Evolutionary conservation across 805 yeast genomes (phyloP), one percentile per base, ranked within the genome.

Genomic region (Pichia rugopelliculosa): DNA sequence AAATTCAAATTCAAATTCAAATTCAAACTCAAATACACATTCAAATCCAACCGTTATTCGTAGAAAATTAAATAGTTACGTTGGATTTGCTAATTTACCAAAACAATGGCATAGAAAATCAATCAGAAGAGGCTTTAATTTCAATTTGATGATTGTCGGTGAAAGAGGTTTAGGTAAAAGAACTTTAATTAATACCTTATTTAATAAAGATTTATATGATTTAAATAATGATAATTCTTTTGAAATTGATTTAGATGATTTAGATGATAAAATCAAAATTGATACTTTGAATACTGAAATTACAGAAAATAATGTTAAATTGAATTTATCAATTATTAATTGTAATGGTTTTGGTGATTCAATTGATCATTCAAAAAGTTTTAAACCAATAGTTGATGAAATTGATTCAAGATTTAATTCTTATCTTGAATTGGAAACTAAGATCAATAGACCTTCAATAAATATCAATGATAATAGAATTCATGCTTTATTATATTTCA

Each of bases 21-120:
- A 25, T 25, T 25, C 27, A 25, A 25, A 25, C n/a, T 25, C 27
- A 25, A 25, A 25, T 8, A 8, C 10, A 25, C 12, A 12, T 2
- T 52, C 83, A 84, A 58, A 72, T 88, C n/a, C 34, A 3, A 30
- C 34, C 18, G n/a, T 30, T 52, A 78, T 87, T 59, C 82, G 84
- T 57, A 82, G 95, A 58, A 88, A 88, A 64, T 79, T 91, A 58
- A 86, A 83, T 57, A 91, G 95, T 4, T 90, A 85, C 64, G 99
- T 93, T 48, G 99, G 99, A 6, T 93, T 93, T 70, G 96, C 97
- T 56, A 93, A 90, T 69, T 75, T 93, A 61, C 99, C 99, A 50
- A 93, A 90, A 64, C 99, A 93, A 72, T 93, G 97, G 96, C 98
- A 93, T 71, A 82, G 96, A 69, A 88, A 86, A 68, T 84, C 96